Evolutionary conservation across 148 eudicot species (phyloP), one percentile per base, ranked within the genome.

Genomic region (Nyssa sinensis): DNA sequence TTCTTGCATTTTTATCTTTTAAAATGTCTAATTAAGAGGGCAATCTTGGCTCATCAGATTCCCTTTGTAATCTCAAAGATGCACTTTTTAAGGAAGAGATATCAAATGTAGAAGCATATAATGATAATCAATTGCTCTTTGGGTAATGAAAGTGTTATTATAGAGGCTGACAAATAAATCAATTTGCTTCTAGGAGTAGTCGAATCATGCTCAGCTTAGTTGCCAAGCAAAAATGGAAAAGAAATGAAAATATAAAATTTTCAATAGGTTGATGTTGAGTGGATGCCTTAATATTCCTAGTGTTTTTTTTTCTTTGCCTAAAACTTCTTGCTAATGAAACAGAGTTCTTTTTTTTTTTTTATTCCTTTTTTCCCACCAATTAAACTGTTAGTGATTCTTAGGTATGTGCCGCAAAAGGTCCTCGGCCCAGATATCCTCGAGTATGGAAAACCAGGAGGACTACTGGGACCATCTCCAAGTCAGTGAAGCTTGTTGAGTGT

Each of bases 351-450:
- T 21, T 53, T 71, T 49, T n/a, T n/a, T n/a, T n/a, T n/a, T n/a
- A n/a, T n/a, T n/a, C n/a, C n/a, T n/a, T n/a, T n/a, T n/a, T n/a
- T n/a, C 57, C 1, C n/a, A 21, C 69, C 31, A 55, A 32, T 44
- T 29, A 58, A 64, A 53, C 14, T 66, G 32, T 55, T 72, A 27
- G 23, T 70, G 33, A 58, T 68, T 78, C 28, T 27, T 79, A 93
- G 97, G 91, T 89, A 67, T 91, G 96, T 79, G 98, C 86, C 64
- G 83, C 87, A 61, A 93, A 85, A 83, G 98, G 98, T 79, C 97
- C 98, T 84, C 90, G 98, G 78, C 98, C 92, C 23, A 91, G 98
- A 74, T 89, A 82, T 75, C 97, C 98, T 53, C 85, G 98, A 37
- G 98, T 93, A 27, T 93, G 98, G 98, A 93, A 87, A 83, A 81